Evolutionary conservation across 768 basidiomycete species (phyloP).

Genomic region (Podaxis carcinomalis): DNA sequence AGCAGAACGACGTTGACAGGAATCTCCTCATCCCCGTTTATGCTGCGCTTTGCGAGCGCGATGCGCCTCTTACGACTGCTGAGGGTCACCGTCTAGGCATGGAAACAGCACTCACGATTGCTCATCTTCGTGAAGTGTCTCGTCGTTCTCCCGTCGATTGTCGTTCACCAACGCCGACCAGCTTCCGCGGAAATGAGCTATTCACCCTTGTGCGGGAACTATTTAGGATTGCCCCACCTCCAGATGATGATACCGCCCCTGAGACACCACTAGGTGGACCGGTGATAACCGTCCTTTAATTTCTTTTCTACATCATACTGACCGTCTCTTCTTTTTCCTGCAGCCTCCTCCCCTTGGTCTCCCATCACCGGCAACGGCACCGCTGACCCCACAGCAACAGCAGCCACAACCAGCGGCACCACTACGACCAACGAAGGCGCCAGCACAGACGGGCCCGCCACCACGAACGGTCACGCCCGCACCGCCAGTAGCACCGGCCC

Average conservation of each 20-base stretch:
- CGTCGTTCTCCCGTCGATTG: constrained; percentile 29
- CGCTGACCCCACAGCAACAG: neutral
- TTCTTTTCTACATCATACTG: constrained; percentile 12
- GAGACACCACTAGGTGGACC: constrained; percentile 29
- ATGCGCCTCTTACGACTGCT: constrained; percentile 42
- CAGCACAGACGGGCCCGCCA: constrained; percentile 11
- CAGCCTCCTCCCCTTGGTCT: constrained; percentile 1
- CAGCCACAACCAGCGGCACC: constrained; percentile 3
- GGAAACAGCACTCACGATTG: constrained; percentile 49
- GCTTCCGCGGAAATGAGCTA: constrained; percentile 27
- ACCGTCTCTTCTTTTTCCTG: constrained; percentile 14
- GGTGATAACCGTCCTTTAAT: constrained; percentile 20
- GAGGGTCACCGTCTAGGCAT: constrained; percentile 58
- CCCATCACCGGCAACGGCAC: constrained; percentile 1
- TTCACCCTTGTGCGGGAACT: constrained; percentile 29
- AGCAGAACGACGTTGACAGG: constrained; percentile 43
- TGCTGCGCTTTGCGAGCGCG: constrained; percentile 44
- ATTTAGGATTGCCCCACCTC: constrained; percentile 22
- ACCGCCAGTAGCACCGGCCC: constrained; percentile 6
- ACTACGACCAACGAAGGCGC: constrained; percentile 11
- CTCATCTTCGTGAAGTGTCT: constrained; percentile 47
- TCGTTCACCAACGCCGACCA: constrained; percentile 31
- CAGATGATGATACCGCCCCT: constrained; percentile 10
- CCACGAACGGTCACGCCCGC: constrained; percentile 9
- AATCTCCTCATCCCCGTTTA: constrained; percentile 50